Conservation (phyloP, 148 eudicot species). For the Rhododendron vialii region DNA sequence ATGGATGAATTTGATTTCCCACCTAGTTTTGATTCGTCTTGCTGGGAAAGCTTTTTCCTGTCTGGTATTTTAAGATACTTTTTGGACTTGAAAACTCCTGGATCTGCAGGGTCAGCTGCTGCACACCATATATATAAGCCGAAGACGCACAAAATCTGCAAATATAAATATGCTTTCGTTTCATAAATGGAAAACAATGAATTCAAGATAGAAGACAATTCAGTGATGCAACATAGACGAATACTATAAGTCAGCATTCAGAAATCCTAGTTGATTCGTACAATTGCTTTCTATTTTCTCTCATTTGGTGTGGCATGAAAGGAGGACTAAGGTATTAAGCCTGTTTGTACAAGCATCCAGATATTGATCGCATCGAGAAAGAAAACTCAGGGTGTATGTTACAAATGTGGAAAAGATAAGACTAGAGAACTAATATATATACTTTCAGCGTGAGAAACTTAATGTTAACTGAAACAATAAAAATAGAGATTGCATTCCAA, state of each 20-base stretch:
- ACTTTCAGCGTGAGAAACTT: not conserved
- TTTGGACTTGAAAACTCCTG: conserved; percentile 89
- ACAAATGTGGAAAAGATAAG: not conserved
- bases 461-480: not conserved
- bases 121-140: conserved; percentile 94
- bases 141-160: conserved; percentile 65
- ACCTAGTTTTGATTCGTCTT: conserved; percentile 46
- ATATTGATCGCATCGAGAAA: not conserved
- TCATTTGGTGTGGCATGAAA: not conserved
- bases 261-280: not conserved
- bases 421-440: not conserved
- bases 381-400: not conserved
- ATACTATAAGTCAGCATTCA: not conserved
- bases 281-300: not conserved
- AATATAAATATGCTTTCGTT: not conserved
- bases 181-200: not conserved
- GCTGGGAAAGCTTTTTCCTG: conserved; percentile 27
- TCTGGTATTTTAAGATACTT: conserved; percentile 58
- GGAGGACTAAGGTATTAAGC: not conserved
- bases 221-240: not conserved
- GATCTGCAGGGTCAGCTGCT: conserved; percentile 92
- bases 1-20: conserved; percentile 55
- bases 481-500: not conserved
- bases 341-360: not conserved
- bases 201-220: not conserved